Evolutionary conservation across 306 rosid species (phyloP), one percentile per base, ranked within the genome.

Genomic region (Ormosia emarginata): DNA sequence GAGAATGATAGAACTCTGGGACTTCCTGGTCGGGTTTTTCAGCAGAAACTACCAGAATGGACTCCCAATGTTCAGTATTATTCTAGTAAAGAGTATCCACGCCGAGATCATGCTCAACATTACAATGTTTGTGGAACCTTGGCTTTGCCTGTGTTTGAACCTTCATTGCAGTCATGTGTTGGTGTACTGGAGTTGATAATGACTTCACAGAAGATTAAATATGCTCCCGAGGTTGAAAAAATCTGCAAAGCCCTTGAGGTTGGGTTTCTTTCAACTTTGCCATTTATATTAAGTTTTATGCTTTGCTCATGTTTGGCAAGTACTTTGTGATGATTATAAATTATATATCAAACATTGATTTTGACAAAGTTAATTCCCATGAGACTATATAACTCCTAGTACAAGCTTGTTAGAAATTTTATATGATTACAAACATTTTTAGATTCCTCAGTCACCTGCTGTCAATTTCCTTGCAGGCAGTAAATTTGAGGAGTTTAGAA

Each of bases 211-310:
- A 92, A 89, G 91, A 91, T 96, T 81, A 90, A 93, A 71, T 96
- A 93, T 82, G 98, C 94, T 66, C 94, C 97, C 1, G 99, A 92
- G 79, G 97, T 92, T 79, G 94, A 93, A 67, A 92, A 90, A 89
- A 86, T 93, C 82, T 93, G 99, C 88, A 96, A 91, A 90, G 98
- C 99, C 43, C 98, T 96, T 55, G 88, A 96, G 98, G 99, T 93
- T 85, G 53, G 90, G 72, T 84, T 81, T 63, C 78, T 73, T 75
- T 82, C 77, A 70, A 73, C 75, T 17, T 70, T 79, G 14, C 69
- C 57, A 24, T 44, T 46, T 64, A 71, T 59, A 17, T 37, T 14
- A 24, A 79, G 14, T 63, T 36, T 61, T 77, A 15, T 47, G 30
- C 59, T 40, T 33, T 75, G 7, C 71, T 79, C 39, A 52, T 57